Evolutionary conservation across 176 grass and related monocot genomes (phyloP).

Genomic region (Pontederia crassipes): DNA sequence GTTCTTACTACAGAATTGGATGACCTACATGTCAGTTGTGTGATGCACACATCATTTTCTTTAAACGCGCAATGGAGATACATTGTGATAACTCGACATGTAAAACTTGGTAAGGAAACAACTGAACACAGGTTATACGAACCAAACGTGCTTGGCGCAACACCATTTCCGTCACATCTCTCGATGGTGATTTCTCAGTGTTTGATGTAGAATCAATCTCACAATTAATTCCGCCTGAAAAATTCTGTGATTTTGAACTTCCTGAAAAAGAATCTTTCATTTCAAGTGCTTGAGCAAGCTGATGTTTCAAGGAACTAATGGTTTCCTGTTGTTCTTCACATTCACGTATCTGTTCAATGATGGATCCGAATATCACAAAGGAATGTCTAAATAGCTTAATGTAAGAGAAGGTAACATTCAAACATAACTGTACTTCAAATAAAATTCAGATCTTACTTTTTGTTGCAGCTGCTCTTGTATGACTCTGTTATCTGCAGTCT

Average conservation of each 20-base stretch:
- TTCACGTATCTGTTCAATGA: constrained; percentile 54
- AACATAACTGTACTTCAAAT: background rate
- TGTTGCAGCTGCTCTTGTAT: constrained; percentile 93
- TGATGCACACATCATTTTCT: too few relatives aligned
- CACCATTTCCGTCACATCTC: constrained; percentile 32
- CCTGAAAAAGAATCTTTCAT: constrained; percentile 39
- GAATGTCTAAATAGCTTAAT: background rate
- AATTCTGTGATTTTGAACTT: constrained; percentile 28
- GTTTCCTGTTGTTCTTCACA: constrained; percentile 63
- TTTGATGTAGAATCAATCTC: constrained; percentile 28
- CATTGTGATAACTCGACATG: background rate
- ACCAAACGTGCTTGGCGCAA: constrained; percentile 43
- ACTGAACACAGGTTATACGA: constrained; percentile 8
- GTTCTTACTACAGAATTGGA: too few relatives aligned
- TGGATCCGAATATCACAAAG: constrained; percentile 5
- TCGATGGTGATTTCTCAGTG: constrained; percentile 28
- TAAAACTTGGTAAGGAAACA: background rate
- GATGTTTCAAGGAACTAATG: constrained; percentile 60
- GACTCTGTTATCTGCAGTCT: constrained; percentile 90
- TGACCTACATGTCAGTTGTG: too few relatives aligned
- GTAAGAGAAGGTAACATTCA: background rate
- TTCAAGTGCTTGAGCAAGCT: constrained; percentile 53
- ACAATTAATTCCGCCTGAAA: constrained; percentile 26
- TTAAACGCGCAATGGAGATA: background rate
- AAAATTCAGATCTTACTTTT: constrained; percentile 37